phyloP scores from a whole-genome alignment of 2,329 filamentous ascomycete genomes.

The Claviceps paspali region DNA sequence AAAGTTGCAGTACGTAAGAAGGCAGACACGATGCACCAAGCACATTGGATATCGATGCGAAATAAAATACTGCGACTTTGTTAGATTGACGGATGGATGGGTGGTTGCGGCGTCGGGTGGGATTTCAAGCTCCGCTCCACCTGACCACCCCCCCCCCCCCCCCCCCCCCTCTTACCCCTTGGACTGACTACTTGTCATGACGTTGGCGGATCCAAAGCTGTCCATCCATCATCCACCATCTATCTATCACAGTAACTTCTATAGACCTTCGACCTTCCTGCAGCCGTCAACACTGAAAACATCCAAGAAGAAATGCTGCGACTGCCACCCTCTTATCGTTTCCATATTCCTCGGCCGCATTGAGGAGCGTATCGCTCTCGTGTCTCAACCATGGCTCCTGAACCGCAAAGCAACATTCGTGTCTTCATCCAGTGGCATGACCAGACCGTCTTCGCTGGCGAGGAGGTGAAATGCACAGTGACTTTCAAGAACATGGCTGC shows the following conservation, averaged over 20 bases:
- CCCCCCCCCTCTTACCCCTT: background rate
- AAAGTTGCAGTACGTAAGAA: background rate
- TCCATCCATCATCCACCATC: too few relatives aligned
- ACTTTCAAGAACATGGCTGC: conserved; percentile 79
- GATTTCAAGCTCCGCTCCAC: background rate
- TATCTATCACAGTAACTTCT: background rate
- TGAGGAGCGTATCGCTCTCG: conserved; percentile 12
- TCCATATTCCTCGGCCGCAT: conserved; percentile 14
- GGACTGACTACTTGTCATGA: background rate
- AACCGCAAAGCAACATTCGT: conserved; percentile 56
- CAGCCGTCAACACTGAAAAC: conserved; percentile 5
- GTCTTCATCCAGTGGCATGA: conserved; percentile 94
- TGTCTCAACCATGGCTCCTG: conserved; percentile 30
- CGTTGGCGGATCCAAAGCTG: too few relatives aligned
- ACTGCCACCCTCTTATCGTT: conserved; percentile 12
- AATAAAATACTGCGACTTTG: too few relatives aligned
- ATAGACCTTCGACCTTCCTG: background rate
- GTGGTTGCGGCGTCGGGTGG: background rate
- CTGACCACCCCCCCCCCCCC: too few relatives aligned
- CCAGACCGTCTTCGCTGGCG: conserved; percentile 87
- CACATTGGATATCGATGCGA: too few relatives aligned
- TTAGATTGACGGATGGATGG: background rate
- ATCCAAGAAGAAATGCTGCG: conserved; percentile 16
- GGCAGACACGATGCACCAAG: too few relatives aligned
- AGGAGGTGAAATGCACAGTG: conserved; percentile 89